Conservation (phyloP, 2,329 filamentous ascomycete species). For the Aureobasidium mangrovei region DNA sequence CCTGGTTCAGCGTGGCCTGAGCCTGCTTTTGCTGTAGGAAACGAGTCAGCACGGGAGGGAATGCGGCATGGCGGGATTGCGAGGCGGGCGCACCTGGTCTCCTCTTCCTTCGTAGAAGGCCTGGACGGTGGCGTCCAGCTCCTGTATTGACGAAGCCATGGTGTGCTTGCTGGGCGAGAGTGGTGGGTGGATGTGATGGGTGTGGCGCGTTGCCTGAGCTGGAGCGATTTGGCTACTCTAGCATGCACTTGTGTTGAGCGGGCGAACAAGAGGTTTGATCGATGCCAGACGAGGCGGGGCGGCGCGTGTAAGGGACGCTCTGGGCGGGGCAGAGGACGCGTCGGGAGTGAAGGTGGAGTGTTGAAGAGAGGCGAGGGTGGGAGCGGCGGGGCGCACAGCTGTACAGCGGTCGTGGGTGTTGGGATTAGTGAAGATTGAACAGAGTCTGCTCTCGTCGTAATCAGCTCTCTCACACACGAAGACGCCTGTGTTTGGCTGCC, state of each 20-base stretch:
- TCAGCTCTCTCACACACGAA: background rate
- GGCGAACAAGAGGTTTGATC: background rate
- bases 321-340: slow-evolving; percentile 4
- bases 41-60: background rate
- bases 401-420: background rate
- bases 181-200: background rate
- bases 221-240: background rate
- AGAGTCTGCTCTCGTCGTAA: background rate
- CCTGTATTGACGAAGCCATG: slow-evolving; percentile 69
- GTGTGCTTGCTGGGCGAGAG: slow-evolving; percentile 18
- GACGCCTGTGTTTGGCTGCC: background rate
- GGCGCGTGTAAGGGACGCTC: slow-evolving; percentile 8
- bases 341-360: background rate
- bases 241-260: background rate
- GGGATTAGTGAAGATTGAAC: background rate
- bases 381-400: background rate
- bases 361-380: background rate
- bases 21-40: slow-evolving; percentile 79
- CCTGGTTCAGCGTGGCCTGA: slow-evolving; percentile 86
- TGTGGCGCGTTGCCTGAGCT: background rate
- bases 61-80: background rate
- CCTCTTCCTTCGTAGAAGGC: slow-evolving; percentile 96
- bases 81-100: slow-evolving; percentile 58
- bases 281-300: slow-evolving; percentile 7
- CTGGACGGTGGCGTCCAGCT: slow-evolving; percentile 93